Percentiles rank a stretch among this genome's conserved stretches.
Evolutionary conservation across 139 green algal genomes (phyloP).

Genomic region (Picochlorum sp.): DNA sequence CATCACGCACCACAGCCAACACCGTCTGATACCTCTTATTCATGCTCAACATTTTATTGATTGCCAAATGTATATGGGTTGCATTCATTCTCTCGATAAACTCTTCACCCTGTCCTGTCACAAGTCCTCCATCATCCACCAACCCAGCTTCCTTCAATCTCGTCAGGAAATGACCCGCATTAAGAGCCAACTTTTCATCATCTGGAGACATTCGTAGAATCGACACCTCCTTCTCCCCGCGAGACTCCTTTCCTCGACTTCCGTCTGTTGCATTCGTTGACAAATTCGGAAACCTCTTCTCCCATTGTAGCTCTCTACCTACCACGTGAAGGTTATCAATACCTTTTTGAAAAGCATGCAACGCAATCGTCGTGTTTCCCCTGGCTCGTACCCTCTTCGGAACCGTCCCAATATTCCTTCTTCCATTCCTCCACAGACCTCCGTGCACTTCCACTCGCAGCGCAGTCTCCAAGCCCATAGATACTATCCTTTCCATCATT

Average conservation of each 20-base stretch:
- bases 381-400: too few species aligned
- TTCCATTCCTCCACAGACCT: too few species aligned
- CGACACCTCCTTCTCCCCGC: background rate
- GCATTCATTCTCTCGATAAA: slow-evolving; percentile 11
- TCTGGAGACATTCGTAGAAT: background rate
- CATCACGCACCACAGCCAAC: slow-evolving; percentile 36
- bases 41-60: slow-evolving; percentile 27
- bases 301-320: too few species aligned
- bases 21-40: slow-evolving; percentile 22
- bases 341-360: too few species aligned
- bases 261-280: background rate
- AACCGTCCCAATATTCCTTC: too few species aligned
- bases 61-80: slow-evolving; percentile 22
- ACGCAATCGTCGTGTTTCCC: too few species aligned
- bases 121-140: slow-evolving; percentile 7
- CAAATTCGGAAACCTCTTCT: background rate
- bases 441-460: too few species aligned
- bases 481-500: too few species aligned
- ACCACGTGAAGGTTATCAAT: too few species aligned
- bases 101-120: slow-evolving; percentile 2
- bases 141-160: slow-evolving; percentile 8
- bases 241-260: background rate
- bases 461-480: too few species aligned
- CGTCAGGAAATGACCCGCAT: slow-evolving; percentile 6
- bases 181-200: slow-evolving; percentile 5